These are phyloP conservation scores for Pseudonitzschia pungens DNA, from an alignment of 108 stramenopile genomes.

Conservation along the genomic window DNA sequence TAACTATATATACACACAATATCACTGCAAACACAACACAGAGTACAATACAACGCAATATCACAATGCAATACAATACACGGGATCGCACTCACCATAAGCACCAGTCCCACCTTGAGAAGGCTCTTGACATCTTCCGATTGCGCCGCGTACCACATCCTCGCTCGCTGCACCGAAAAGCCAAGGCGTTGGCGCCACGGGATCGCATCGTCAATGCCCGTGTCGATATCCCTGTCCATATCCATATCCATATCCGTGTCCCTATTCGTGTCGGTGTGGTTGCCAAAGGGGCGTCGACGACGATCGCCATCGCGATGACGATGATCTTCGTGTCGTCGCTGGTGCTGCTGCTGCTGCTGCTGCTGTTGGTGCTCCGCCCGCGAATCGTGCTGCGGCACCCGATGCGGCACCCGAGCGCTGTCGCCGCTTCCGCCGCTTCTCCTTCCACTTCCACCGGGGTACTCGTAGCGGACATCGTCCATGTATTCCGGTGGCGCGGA, in stretches of 20 bases:
- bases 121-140: constrained; percentile 59
- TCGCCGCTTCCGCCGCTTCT: neutral
- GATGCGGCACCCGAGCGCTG: neutral
- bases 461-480: no score
- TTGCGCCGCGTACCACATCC: constrained; percentile 54
- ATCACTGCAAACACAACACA: no score
- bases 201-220: constrained; percentile 31
- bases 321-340: no score
- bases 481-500: neutral
- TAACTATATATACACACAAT: no score
- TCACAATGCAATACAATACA: neutral
- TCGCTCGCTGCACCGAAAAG: constrained; percentile 29
- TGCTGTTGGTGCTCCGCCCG: no score
- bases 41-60: no score
- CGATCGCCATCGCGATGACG: neutral
- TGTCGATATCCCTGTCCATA: constrained; percentile 15
- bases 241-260: neutral
- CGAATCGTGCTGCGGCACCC: no score
- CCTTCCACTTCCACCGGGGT: no score
- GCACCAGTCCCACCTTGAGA: constrained; percentile 46
- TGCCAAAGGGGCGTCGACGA: neutral
- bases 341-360: no score
- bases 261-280: constrained; percentile 11
- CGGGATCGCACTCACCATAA: constrained; percentile 27
- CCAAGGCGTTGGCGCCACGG: constrained; percentile 44